Conservation (phyloP, 2,329 filamentous ascomycete species). For the Zymoseptoria pseudotritici region DNA sequence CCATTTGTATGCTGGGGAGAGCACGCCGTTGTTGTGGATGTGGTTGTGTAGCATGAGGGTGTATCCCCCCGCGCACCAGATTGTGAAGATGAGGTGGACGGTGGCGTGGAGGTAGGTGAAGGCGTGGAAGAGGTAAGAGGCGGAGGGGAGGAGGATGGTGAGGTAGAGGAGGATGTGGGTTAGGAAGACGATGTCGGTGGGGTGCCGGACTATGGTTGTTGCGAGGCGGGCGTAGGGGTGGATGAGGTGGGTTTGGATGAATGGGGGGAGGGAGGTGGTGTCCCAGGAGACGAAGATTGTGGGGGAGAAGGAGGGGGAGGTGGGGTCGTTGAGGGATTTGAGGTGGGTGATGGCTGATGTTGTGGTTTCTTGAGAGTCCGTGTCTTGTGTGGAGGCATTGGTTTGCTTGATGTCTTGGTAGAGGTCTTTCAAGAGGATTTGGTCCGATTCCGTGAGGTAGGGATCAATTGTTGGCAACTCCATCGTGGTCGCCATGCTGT, state of each 20-base stretch:
- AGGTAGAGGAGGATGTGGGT: constrained; percentile 69
- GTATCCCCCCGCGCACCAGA: constrained; percentile 64
- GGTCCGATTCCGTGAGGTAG: constrained; percentile 34
- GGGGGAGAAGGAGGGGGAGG: constrained; percentile 44
- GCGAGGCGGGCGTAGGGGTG: constrained; percentile 54
- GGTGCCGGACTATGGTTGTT: constrained; percentile 51
- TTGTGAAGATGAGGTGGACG: constrained; percentile 57
- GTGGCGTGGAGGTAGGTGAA: constrained; percentile 64
- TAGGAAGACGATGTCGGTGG: constrained; percentile 70
- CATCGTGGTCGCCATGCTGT: background rate
- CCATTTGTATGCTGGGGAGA: constrained; percentile 47
- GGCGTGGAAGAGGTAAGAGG: constrained; percentile 54
- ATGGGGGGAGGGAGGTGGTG: constrained; percentile 36
- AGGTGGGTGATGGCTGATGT: constrained; percentile 36
- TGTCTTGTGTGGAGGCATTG: background rate
- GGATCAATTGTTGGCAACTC: constrained; percentile 18
- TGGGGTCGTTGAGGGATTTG: constrained; percentile 44
- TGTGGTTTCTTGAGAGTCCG: constrained; percentile 10
- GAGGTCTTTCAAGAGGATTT: constrained; percentile 33
- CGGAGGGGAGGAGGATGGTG: constrained; percentile 61
- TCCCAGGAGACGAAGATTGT: constrained; percentile 50
- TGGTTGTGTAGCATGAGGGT: constrained; percentile 81
- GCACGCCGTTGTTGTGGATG: constrained; percentile 67
- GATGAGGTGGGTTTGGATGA: constrained; percentile 46
- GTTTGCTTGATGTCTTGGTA: constrained; percentile 23